Conservation (phyloP, 495 filamentous ascomycete species). For the Penicillium flavigenum region DNA sequence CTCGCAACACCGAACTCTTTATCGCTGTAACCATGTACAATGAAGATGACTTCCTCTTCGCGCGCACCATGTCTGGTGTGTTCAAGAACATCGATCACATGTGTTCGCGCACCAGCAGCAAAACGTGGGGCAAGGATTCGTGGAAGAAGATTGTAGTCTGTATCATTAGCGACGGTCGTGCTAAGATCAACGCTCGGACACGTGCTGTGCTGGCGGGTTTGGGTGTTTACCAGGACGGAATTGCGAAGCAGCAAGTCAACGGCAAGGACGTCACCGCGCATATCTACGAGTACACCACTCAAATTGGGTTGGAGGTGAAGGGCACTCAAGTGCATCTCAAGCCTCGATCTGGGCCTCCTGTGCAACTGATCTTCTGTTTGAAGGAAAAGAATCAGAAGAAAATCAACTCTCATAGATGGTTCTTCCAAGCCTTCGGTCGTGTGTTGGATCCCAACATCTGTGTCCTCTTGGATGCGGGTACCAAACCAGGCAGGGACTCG, state of each 20-base stretch:
- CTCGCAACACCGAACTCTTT: slow-evolving; percentile 92
- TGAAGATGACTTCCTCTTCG: slow-evolving; percentile 95
- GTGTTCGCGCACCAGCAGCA: slow-evolving; percentile 84
- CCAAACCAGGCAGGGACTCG: slow-evolving; percentile 85
- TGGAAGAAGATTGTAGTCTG: slow-evolving; percentile 99
- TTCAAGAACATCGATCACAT: slow-evolving; percentile 99
- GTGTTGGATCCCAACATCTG: slow-evolving; percentile 96
- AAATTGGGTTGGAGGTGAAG: slow-evolving; percentile 83
- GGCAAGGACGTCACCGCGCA: slow-evolving; percentile 96
- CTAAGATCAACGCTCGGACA: slow-evolving; percentile 94
- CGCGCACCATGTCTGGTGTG: slow-evolving; percentile 94
- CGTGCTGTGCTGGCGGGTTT: slow-evolving; percentile 86
- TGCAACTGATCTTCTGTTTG: slow-evolving; percentile 97
- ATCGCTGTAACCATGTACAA: slow-evolving; percentile 99
- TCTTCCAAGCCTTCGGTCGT: slow-evolving; percentile 95
- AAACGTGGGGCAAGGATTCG: slow-evolving; percentile 97
- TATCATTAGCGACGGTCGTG: slow-evolving; percentile 96
- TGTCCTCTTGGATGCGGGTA: slow-evolving; percentile 94
- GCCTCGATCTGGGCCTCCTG: slow-evolving; percentile 69
- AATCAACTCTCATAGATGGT: slow-evolving; percentile 99
- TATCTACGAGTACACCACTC: slow-evolving; percentile 98
- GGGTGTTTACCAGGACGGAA: slow-evolving; percentile 97
- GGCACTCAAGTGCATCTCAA: slow-evolving; percentile 83
- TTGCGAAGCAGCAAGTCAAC: slow-evolving; percentile 98
- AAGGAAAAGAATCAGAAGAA: slow-evolving; percentile 99